Conservation (phyloP, 2,329 filamentous ascomycete genomes). For the Chlorencoelia australis region DNA sequence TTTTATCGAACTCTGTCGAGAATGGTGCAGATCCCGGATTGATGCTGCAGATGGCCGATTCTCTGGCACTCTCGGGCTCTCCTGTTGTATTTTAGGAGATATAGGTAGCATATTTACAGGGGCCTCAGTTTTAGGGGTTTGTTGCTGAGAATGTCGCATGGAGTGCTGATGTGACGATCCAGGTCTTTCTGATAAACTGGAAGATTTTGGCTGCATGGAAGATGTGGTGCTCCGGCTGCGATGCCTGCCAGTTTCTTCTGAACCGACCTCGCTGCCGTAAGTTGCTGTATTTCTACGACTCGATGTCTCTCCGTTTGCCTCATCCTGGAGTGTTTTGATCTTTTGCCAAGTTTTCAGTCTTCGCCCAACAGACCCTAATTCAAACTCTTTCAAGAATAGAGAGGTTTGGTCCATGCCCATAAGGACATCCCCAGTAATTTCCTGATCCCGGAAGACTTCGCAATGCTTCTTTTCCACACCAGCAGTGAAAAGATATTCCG, state of each 20-base stretch:
- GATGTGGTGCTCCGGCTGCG: slow-evolving; percentile 32
- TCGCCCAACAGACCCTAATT: slow-evolving; percentile 81
- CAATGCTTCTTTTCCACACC: slow-evolving; percentile 87
- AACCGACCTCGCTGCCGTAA: slow-evolving; percentile 49
- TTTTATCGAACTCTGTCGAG: slow-evolving; percentile 62
- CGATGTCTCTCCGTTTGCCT: slow-evolving; percentile 50
- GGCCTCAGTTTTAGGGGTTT: slow-evolving; percentile 27
- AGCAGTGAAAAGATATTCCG: slow-evolving; percentile 75
- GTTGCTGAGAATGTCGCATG: slow-evolving; percentile 24
- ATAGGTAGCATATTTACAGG: slow-evolving; percentile 33
- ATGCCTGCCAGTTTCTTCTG: slow-evolving; percentile 39
- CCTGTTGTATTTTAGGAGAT: slow-evolving; percentile 30
- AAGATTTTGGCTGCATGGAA: slow-evolving; percentile 21
- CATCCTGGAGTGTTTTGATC: slow-evolving; percentile 83
- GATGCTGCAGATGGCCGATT: slow-evolving; percentile 69
- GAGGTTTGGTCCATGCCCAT: slow-evolving; percentile 93
- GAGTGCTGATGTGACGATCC: slow-evolving; percentile 17
- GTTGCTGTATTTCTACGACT: slow-evolving; percentile 44
- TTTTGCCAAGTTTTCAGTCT: slow-evolving; percentile 94
- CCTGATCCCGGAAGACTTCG: slow-evolving; percentile 88
- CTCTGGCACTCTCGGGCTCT: slow-evolving; percentile 32
- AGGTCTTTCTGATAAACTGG: slow-evolving; percentile 22
- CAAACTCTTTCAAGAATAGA: slow-evolving; percentile 89
- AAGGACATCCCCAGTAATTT: slow-evolving; percentile 88
- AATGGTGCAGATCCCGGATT: slow-evolving; percentile 72